Base-by-base conservation (phyloP, 768 basidiomycete genomes). In the Trametopsis cervina region DNA sequence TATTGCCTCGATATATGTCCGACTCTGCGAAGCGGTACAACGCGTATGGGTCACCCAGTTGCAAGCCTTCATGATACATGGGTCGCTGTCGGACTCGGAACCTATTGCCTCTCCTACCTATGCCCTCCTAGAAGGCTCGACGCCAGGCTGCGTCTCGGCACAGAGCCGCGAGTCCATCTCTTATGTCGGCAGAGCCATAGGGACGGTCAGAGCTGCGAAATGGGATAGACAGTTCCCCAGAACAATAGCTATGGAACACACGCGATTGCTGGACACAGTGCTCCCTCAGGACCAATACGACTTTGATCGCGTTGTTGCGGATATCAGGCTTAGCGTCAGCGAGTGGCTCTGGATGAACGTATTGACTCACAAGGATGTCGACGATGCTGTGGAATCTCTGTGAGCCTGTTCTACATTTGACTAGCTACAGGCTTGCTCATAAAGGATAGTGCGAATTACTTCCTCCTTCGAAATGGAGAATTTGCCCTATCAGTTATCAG, bases 281-380 rank as follows among this genome's bases (percentile, higher is more conserved):
- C 71, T 89, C 6, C 83, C 85, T 0, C 78, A 88, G 57, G 84
- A 91, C 54, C 80, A 78, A 51, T 83, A 87, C 52, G 75, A 71
- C 13, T 89, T 96, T 58, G 89, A 89, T 60, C 67, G 73, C 25
- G 77, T 83, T 50, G 78, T 96, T 27, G 68, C 77, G 15, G 78
- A 83, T 51, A 88, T 93, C 29, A 71, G 91, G 49, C 83, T 76
- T 1, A 82, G 85, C 49, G 78, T 94, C 43, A 87, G 90, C 60
- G 93, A 96, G 71, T 96, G 92, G 91, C 70, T 96, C 1, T 96
- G 92, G 93, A 64, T 81, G 20, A 90, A 93, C 58, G 84, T 95
- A 29, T 70, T 96, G 44, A 94, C 90, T 2, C 75, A 76, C 57
- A 77, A 79, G 55, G 89, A 92, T 52, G 84, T 94, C 0, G 83